These are phyloP conservation scores for Niebla homalea DNA, from an alignment of 495 filamentous ascomycete species.

Conservation along the genomic window DNA sequence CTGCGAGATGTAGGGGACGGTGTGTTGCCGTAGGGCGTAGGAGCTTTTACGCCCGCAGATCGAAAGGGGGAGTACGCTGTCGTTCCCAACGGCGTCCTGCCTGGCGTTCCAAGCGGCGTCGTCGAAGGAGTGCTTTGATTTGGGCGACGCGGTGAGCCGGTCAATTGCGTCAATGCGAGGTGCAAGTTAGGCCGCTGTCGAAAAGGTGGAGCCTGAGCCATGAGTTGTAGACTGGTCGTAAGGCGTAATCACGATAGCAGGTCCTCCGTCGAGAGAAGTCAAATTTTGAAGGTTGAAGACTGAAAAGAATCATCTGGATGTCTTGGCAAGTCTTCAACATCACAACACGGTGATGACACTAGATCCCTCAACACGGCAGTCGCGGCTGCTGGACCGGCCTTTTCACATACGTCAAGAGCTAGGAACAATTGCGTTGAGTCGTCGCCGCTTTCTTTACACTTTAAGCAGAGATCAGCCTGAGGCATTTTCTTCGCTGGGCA, in stretches of 20 bases:
- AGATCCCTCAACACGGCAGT: too few relatives aligned
- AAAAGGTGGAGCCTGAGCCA: conserved; percentile 15
- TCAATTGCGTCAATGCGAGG: conserved; percentile 12
- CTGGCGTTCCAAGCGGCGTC: conserved; percentile 9
- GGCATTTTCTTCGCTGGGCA: too few relatives aligned
- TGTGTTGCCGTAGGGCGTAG: conserved; percentile 8
- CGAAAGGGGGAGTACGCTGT: conserved; percentile 19
- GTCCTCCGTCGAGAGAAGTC: background rate
- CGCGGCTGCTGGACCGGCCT: too few relatives aligned
- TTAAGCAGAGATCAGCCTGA: too few relatives aligned
- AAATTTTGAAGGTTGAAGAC: background rate
- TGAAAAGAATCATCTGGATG: background rate
- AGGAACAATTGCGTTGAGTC: too few relatives aligned
- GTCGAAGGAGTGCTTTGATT: conserved; percentile 4
- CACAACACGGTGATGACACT: background rate
- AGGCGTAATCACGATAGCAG: background rate
- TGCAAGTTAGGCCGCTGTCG: conserved; percentile 17
- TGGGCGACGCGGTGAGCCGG: conserved; percentile 14
- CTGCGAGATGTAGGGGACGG: conserved; percentile 5
- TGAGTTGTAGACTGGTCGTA: background rate
- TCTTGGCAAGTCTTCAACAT: background rate
- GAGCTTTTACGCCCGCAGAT: conserved; percentile 15
- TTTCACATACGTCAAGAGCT: too few relatives aligned
- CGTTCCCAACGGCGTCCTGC: conserved; percentile 12
- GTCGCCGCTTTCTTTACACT: too few relatives aligned